A percentile compares a stretch with the other conserved stretches of the same genome.
These are phyloP conservation scores for Blastomyces emzantsi DNA, from an alignment of 2,329 filamentous ascomycete genomes.

Conservation along the genomic window DNA sequence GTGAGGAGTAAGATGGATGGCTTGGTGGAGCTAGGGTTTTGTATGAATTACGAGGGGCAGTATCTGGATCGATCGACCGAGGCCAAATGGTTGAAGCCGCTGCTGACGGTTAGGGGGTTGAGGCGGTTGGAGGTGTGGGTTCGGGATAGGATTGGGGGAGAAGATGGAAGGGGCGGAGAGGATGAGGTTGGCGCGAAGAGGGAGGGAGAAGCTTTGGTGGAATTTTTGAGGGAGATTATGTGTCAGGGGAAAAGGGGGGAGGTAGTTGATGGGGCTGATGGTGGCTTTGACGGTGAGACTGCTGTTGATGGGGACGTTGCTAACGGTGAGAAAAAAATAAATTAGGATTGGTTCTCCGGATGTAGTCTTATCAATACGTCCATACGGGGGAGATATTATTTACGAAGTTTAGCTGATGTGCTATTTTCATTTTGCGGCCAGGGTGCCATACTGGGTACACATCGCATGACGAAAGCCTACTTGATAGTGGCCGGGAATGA, in stretches of 20 bases:
- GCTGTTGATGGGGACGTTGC: neutral
- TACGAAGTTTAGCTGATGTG: neutral
- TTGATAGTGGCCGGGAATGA: neutral
- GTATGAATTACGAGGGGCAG: slow-evolving; percentile 12
- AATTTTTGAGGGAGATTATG: slow-evolving; percentile 8
- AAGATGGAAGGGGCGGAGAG: neutral
- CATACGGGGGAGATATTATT: neutral
- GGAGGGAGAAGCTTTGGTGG: slow-evolving; percentile 7
- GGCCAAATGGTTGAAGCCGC: slow-evolving; percentile 10
- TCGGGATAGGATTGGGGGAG: slow-evolving; percentile 5
- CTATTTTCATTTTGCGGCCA: neutral
- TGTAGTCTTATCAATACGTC: neutral
- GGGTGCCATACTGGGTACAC: neutral
- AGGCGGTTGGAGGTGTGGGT: slow-evolving; percentile 9
- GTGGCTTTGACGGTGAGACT: neutral
- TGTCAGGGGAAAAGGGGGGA: neutral
- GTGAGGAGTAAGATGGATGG: slow-evolving; percentile 9
- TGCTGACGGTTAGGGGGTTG: slow-evolving; percentile 11
- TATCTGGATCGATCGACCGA: slow-evolving; percentile 11
- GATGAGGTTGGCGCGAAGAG: neutral
- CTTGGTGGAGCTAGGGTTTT: slow-evolving; percentile 10
- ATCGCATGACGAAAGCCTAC: neutral
- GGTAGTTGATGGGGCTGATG: neutral
- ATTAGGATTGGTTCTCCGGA: neutral
- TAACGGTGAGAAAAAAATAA: neutral